Evolutionary conservation across 768 basidiomycete species (phyloP).

Genomic region (Myochromella boudieri): DNA sequence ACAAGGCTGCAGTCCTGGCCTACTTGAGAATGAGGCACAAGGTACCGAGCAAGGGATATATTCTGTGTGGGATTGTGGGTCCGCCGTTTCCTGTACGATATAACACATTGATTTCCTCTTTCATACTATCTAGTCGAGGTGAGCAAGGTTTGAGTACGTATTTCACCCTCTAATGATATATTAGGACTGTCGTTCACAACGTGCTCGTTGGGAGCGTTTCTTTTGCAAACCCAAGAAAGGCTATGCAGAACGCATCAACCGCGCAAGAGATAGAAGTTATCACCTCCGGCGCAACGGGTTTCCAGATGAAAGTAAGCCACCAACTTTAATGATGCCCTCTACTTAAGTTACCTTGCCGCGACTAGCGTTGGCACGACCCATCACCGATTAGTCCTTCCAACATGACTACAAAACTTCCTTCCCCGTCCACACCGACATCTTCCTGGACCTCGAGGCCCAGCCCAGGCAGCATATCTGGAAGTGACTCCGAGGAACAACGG

Average conservation of each 20-base stretch:
- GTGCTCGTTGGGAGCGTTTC: conserved; percentile 78
- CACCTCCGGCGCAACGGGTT: conserved; percentile 54
- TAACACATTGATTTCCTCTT: conserved; percentile 3
- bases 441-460: conserved; percentile 24
- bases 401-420: conserved; percentile 28
- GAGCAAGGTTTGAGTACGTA: neutral
- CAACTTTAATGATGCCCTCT: conserved; percentile 1
- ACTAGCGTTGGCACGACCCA: conserved; percentile 68
- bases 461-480: conserved; percentile 12
- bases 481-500: conserved; percentile 17
- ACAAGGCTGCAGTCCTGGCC: conserved; percentile 77
- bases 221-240: conserved; percentile 73
- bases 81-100: conserved; percentile 3
- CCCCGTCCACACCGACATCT: conserved; percentile 31
- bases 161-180: conserved; percentile 7
- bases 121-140: conserved; percentile 19
- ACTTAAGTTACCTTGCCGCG: conserved; percentile 6
- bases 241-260: conserved; percentile 78
- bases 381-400: conserved; percentile 60
- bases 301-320: conserved; percentile 49
- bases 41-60: conserved; percentile 72
- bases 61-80: conserved; percentile 74
- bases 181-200: conserved; percentile 70
- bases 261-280: conserved; percentile 81
- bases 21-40: conserved; percentile 82